These are phyloP conservation scores for Leucaena leucocephala DNA, from an alignment of 306 rosid genomes.

Conservation along the genomic window DNA sequence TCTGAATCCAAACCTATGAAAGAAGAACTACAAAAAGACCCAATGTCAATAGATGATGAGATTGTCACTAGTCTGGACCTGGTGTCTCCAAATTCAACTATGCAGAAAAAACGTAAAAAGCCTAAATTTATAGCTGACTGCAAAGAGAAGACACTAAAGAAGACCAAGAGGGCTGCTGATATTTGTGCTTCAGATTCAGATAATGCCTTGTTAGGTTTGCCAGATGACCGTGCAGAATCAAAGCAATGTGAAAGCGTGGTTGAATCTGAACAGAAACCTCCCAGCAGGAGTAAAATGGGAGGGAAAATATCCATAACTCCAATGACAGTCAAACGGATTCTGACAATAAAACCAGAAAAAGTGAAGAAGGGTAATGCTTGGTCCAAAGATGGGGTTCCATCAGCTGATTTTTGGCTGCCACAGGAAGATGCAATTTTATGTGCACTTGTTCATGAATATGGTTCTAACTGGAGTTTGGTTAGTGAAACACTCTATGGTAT, in stretches of 20 bases:
- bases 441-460: conserved; percentile 92
- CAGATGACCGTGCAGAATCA: conserved; percentile 57
- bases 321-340: conserved; percentile 83
- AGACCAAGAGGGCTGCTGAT: conserved; percentile 53
- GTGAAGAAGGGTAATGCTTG: conserved; percentile 78
- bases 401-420: conserved; percentile 88
- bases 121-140: conserved; percentile 48
- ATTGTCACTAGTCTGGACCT: conserved; percentile 45
- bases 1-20: conserved; percentile 68
- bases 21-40: conserved; percentile 59
- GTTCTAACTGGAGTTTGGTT: conserved; percentile 89
- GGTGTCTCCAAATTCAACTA: conserved; percentile 56
- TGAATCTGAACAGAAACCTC: conserved; percentile 70
- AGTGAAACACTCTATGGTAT: conserved; percentile 81
- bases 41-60: conserved; percentile 75
- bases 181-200: conserved; percentile 65
- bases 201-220: conserved; percentile 56
- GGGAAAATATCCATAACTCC: conserved; percentile 88
- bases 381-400: conserved; percentile 89
- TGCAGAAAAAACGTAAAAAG: conserved; percentile 77
- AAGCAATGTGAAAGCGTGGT: conserved; percentile 53
- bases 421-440: conserved; percentile 95
- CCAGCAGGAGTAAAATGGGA: conserved; percentile 77
- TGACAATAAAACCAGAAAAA: conserved; percentile 85
- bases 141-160: conserved; percentile 58